Conservation (phyloP, 345 rosid species). For the Barbarea vulgaris region DNA sequence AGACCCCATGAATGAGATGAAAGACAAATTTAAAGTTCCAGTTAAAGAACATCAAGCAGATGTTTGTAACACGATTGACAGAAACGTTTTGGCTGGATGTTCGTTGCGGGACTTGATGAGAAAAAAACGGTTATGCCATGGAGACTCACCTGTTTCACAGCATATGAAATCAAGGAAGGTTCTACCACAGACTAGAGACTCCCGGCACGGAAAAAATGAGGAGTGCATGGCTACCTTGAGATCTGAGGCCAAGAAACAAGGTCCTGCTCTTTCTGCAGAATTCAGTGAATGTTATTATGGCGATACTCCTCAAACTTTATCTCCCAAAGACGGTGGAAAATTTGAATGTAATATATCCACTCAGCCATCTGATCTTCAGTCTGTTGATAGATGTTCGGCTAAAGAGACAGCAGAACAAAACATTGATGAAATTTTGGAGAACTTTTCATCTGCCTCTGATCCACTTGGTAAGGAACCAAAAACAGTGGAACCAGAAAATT, state of each 20-base stretch:
- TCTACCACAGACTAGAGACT: constrained; percentile 36
- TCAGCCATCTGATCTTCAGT: constrained; percentile 30
- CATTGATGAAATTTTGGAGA: constrained; percentile 31
- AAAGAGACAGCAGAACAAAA: constrained; percentile 40
- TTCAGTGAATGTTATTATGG: constrained; percentile 36
- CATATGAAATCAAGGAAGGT: constrained; percentile 42
- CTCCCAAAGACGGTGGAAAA: constrained; percentile 30
- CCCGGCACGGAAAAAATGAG: constrained; percentile 17
- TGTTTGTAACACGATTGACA: constrained; percentile 40
- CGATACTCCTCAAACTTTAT: constrained; percentile 36
- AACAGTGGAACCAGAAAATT: constrained; percentile 26
- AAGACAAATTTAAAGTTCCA: constrained; percentile 38
- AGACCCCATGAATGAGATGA: constrained; percentile 39
- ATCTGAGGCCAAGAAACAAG: constrained; percentile 41
- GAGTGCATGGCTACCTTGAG: constrained; percentile 18
- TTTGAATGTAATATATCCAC: constrained; percentile 35
- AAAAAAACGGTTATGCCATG: constrained; percentile 57
- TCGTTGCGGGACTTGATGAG: constrained; percentile 91
- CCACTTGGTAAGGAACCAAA: constrained; percentile 28
- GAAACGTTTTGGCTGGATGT: constrained; percentile 47
- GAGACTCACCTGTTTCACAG: constrained; percentile 46
- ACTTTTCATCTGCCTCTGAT: constrained; percentile 30
- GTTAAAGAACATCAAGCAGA: constrained; percentile 36
- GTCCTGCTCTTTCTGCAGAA: constrained; percentile 39
- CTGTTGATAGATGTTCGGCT: constrained; percentile 30